Conservation (phyloP, 176 grass and related monocot genomes). For the Oryza glumipatula region DNA sequence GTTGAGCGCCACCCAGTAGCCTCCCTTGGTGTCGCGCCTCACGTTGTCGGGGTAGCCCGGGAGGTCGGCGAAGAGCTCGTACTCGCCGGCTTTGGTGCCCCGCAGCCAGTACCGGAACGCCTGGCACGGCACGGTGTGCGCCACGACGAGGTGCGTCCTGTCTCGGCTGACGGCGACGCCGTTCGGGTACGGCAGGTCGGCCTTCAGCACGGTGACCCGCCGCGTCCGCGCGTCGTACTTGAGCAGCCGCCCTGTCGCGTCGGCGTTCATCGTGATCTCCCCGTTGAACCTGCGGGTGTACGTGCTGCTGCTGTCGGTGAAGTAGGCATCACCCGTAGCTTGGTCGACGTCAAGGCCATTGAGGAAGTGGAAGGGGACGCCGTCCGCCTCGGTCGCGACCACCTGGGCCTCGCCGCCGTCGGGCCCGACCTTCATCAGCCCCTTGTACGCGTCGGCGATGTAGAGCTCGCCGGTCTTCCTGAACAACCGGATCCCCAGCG, state of each 20-base stretch:
- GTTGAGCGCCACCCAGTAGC: slow-evolving; percentile 63
- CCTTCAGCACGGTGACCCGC: slow-evolving; percentile 35
- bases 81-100: slow-evolving; percentile 28
- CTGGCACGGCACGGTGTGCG: slow-evolving; percentile 45
- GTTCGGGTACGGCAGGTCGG: slow-evolving; percentile 40
- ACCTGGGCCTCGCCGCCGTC: slow-evolving; percentile 39
- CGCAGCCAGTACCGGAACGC: slow-evolving; percentile 48
- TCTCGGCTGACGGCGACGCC: slow-evolving; percentile 49
- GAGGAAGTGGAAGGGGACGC: slow-evolving; percentile 56
- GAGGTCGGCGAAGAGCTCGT: slow-evolving; percentile 54
- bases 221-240: slow-evolving; percentile 42
- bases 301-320: slow-evolving; percentile 65
- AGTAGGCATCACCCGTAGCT: slow-evolving; percentile 54
- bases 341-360: slow-evolving; percentile 65
- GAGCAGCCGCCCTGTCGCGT: slow-evolving; percentile 50
- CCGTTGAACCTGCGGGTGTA: slow-evolving; percentile 41
- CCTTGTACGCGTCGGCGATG: slow-evolving; percentile 67
- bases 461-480: slow-evolving; percentile 57
- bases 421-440: slow-evolving; percentile 48
- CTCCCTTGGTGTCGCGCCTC: slow-evolving; percentile 22
- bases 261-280: slow-evolving; percentile 22
- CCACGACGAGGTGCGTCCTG: slow-evolving; percentile 43
- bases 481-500: slow-evolving; percentile 53
- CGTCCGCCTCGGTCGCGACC: slow-evolving; percentile 37
- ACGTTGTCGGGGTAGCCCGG: slow-evolving; percentile 73